Conservation (phyloP, 2,329 filamentous ascomycete genomes). For the Torrubiella hemipterigena region DNA sequence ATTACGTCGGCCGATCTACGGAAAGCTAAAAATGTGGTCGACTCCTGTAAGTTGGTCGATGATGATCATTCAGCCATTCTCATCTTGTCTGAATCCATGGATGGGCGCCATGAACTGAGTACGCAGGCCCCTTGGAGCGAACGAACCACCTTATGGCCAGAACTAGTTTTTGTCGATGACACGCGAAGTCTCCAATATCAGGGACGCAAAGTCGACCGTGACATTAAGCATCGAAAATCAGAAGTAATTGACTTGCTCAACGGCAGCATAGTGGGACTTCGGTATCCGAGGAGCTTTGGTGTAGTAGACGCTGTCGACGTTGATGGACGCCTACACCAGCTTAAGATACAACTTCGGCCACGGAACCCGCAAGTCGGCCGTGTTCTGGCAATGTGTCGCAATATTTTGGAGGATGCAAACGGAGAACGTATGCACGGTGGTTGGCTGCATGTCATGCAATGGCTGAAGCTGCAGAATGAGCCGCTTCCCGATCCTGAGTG, state of each 20-base stretch:
- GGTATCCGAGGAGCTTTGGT: slow-evolving; percentile 45
- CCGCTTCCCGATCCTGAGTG: slow-evolving; percentile 48
- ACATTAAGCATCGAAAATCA: slow-evolving; percentile 32
- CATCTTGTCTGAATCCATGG: slow-evolving; percentile 52
- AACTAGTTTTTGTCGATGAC: slow-evolving; percentile 47
- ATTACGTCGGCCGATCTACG: slow-evolving; percentile 32
- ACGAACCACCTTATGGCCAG: slow-evolving; percentile 54
- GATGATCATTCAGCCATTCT: slow-evolving; percentile 56
- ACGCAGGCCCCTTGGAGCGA: slow-evolving; percentile 67
- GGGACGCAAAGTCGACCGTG: slow-evolving; percentile 38
- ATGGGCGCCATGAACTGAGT: slow-evolving; percentile 54
- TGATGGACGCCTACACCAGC: slow-evolving; percentile 49
- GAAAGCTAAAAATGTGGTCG: slow-evolving; percentile 55
- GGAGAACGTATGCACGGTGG: slow-evolving; percentile 51
- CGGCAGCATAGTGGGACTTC: slow-evolving; percentile 39
- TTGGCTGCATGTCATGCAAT: slow-evolving; percentile 65
- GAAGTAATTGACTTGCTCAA: slow-evolving; percentile 33
- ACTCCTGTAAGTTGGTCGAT: slow-evolving; percentile 61
- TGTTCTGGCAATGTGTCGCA: slow-evolving; percentile 49
- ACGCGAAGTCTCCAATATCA: slow-evolving; percentile 45
- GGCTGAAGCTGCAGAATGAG: slow-evolving; percentile 43
- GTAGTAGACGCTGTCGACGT: slow-evolving; percentile 55
- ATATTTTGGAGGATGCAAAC: slow-evolving; percentile 47
- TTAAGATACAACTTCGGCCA: slow-evolving; percentile 57
- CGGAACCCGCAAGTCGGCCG: slow-evolving; percentile 48